Base-by-base conservation (phyloP, 2,329 filamentous ascomycete genomes). In the Pyrenochaeta sp. region DNA sequence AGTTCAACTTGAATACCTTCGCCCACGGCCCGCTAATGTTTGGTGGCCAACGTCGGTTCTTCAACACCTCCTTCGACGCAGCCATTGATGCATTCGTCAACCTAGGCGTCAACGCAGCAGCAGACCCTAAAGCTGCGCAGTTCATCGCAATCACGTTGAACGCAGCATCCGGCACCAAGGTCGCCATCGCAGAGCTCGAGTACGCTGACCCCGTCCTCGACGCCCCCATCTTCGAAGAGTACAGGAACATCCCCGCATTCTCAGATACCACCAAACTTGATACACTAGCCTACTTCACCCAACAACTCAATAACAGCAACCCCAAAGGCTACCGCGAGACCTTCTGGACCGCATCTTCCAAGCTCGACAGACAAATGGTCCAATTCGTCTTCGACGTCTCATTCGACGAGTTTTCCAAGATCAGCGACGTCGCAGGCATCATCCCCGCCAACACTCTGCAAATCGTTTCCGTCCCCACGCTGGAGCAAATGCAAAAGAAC, bases 261-360 rank as follows among this genome's bases (percentile, higher is more conserved):
- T 24, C 39, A 2, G 66, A 72, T 45, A 64, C 58, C 3, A 66
- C 62, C 5, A 46, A 51, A 8, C 25, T 72, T 19, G 55, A 57
- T 15, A 66, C 49, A 3, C 54, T 72, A 8, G 46, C 62, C 1
- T 55, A 71, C 13, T 28, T 68, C 2, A 68, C 65, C 6, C 15
- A 58, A 13, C 24, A 58, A 40, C 48, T 69, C 15, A 60, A 64
- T 6, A 27, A 28, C 22, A 52, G 42, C 4, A 58, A 52, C 27
- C 63, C 57, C 10, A 59, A 51, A 2, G 62, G 59, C 6, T 48
- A 50, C 8, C 59, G 66, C 6, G 50, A 71, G 19, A 62, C 61
- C 6, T 72, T 61, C 30, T 70, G 66, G 68, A 61, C 64, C 10
- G 56, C 58, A 3, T 62, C 67, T 2, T 69, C 59, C 39, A 71